Evolutionary conservation across 1,284 basidiomycete genomes (phyloP).

Genomic region (Gastroboletus turbinatus): DNA sequence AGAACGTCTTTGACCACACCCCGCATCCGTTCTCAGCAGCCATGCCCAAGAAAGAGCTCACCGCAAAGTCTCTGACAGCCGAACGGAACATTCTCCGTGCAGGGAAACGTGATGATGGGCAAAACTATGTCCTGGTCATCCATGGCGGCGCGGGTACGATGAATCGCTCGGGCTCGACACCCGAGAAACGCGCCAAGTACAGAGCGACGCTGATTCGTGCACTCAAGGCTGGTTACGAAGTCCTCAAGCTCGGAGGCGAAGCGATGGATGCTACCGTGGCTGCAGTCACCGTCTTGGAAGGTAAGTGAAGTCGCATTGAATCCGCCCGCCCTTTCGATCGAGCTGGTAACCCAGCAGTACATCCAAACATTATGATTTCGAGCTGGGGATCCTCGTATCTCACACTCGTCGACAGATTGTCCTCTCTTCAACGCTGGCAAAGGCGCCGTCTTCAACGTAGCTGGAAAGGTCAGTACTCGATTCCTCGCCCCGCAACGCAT

Average conservation of each 20-base stretch:
- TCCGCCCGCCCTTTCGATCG: neutral
- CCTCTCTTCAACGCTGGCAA: slow-evolving; percentile 78
- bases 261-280: slow-evolving; percentile 82
- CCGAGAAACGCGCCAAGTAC: slow-evolving; percentile 59
- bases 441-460: slow-evolving; percentile 79
- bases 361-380: neutral
- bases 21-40: neutral
- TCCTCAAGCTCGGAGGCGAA: slow-evolving; percentile 66
- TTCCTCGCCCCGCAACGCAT: neutral
- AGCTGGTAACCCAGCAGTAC: neutral
- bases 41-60: slow-evolving; percentile 7
- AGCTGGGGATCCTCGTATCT: neutral
- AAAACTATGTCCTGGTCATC: slow-evolving; percentile 51
- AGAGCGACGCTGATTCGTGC: slow-evolving; percentile 54
- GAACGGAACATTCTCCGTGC: neutral
- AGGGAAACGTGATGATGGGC: slow-evolving; percentile 1
- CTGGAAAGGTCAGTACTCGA: slow-evolving; percentile 56
- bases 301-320: slow-evolving; percentile 33
- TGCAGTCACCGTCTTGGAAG: slow-evolving; percentile 73
- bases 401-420: slow-evolving; percentile 47
- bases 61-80: neutral
- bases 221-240: slow-evolving; percentile 59
- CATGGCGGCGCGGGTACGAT: slow-evolving; percentile 81
- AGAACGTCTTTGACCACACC: neutral
- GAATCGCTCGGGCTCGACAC: slow-evolving; percentile 56